phyloP scores from a whole-genome alignment of 2,329 filamentous ascomycete species.

The Ophiobolus disseminans region DNA sequence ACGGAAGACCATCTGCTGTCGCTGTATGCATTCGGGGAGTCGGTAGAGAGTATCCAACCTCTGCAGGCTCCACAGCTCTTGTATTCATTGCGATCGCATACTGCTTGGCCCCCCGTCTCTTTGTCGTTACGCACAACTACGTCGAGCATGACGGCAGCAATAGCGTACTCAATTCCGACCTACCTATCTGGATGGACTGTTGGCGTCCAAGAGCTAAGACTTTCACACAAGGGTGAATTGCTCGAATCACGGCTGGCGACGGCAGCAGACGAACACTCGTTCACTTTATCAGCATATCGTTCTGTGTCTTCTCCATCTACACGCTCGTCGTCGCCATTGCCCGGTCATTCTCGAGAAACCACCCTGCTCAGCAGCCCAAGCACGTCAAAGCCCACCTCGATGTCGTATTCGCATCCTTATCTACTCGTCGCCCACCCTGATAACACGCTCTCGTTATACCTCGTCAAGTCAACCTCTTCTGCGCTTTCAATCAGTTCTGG shows the following conservation, averaged over 20 bases:
- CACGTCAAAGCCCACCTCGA: slow-evolving; percentile 53
- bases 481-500: slow-evolving; percentile 73
- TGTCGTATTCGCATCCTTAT: slow-evolving; percentile 76
- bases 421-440: slow-evolving; percentile 83
- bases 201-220: slow-evolving; percentile 86
- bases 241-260: slow-evolving; percentile 59
- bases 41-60: slow-evolving; percentile 15
- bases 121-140: slow-evolving; percentile 78
- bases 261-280: slow-evolving; percentile 58
- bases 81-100: slow-evolving; percentile 81
- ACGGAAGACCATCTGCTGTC: slow-evolving; percentile 77
- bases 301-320: slow-evolving; percentile 34
- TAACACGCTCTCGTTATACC: slow-evolving; percentile 83
- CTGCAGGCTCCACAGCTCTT: slow-evolving; percentile 65
- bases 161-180: slow-evolving; percentile 84
- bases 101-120: slow-evolving; percentile 77
- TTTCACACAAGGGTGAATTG: slow-evolving; percentile 60
- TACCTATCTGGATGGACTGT: slow-evolving; percentile 83
- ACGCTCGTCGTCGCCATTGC: slow-evolving; percentile 34
- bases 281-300: slow-evolving; percentile 45
- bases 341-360: slow-evolving; percentile 32
- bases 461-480: slow-evolving; percentile 75
- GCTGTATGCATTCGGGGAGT: slow-evolving; percentile 69
- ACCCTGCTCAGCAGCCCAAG: slow-evolving; percentile 24
- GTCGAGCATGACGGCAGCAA: slow-evolving; percentile 74